Conservation (phyloP, 1,139 yeast species). For the Blastobotrys petasosporus region DNA sequence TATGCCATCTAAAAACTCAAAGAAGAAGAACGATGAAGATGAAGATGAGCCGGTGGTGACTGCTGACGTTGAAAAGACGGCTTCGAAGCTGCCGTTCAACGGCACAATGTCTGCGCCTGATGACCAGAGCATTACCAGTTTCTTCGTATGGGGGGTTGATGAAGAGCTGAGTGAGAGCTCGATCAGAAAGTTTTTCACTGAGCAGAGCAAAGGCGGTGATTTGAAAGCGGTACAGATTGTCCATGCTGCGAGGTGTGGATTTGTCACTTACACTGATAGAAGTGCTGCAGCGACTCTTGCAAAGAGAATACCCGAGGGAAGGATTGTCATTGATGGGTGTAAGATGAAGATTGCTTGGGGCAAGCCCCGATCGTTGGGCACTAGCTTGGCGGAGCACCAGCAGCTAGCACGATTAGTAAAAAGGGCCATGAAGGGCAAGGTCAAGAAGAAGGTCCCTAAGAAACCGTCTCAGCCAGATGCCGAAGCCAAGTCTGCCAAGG, state of each 20-base stretch:
- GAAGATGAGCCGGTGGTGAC: slow-evolving; percentile 22
- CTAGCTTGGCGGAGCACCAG: slow-evolving; percentile 42
- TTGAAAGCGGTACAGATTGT: slow-evolving; percentile 48
- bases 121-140: slow-evolving; percentile 42
- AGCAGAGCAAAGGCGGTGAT: slow-evolving; percentile 35
- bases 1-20: slow-evolving; percentile 6
- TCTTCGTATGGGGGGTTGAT: slow-evolving; percentile 69
- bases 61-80: slow-evolving; percentile 44
- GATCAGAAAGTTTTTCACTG: slow-evolving; percentile 45
- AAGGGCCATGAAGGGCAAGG: slow-evolving; percentile 43
- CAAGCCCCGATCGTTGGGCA: slow-evolving; percentile 46
- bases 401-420: slow-evolving; percentile 51
- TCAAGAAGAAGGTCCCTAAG: slow-evolving; percentile 4
- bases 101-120: slow-evolving; percentile 46
- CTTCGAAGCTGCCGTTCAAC: slow-evolving; percentile 55
- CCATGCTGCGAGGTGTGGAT: slow-evolving; percentile 63
- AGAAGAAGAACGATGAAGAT: slow-evolving; percentile 4
- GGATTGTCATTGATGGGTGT: slow-evolving; percentile 39
- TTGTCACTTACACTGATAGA: slow-evolving; percentile 46
- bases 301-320: slow-evolving; percentile 32
- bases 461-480: neutral
- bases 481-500: too few relatives aligned
- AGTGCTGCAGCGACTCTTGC: slow-evolving; percentile 47
- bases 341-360: slow-evolving; percentile 69
- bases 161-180: slow-evolving; percentile 60